phyloP scores from a whole-genome alignment of 1,284 basidiomycete species.

The Tylopilus orsonianus region DNA sequence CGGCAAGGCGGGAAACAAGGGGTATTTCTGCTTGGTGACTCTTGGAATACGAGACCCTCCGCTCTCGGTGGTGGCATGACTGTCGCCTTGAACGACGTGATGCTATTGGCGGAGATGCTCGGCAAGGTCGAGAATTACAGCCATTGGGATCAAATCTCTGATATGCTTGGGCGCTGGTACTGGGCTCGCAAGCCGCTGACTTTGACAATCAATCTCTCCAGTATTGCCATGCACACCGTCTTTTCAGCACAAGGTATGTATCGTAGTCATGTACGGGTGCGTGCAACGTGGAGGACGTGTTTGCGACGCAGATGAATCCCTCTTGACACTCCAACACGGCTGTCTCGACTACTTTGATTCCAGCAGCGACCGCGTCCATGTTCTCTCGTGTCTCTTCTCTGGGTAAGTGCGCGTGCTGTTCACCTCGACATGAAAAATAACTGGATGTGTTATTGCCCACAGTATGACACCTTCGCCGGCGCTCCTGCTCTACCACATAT shows the following conservation, averaged over 20 bases:
- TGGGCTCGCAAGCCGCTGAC: conserved; percentile 81
- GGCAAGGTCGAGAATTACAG: conserved; percentile 46
- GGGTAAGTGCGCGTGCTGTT: conserved; percentile 56
- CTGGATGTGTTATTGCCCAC: conserved; percentile 20
- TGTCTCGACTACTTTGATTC: conserved; percentile 98
- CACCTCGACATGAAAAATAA: neutral
- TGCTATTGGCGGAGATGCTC: conserved; percentile 70
- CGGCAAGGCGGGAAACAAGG: conserved; percentile 76
- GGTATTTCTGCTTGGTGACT: conserved; percentile 88
- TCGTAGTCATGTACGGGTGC: neutral
- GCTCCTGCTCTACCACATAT: conserved; percentile 90
- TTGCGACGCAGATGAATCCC: conserved; percentile 57
- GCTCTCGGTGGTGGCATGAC: conserved; percentile 98
- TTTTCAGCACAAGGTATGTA: conserved; percentile 82
- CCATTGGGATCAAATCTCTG: conserved; percentile 65
- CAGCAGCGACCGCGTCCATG: conserved; percentile 86
- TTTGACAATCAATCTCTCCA: conserved; percentile 86
- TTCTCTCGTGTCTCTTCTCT: conserved; percentile 86
- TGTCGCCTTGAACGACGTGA: conserved; percentile 84
- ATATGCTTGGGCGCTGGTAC: conserved; percentile 72
- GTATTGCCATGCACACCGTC: conserved; percentile 87
- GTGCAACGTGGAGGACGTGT: conserved; percentile 6
- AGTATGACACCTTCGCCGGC: conserved; percentile 73
- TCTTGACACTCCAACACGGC: conserved; percentile 83
- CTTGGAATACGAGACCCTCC: conserved; percentile 99